phyloP scores from a whole-genome alignment of 2,329 filamentous ascomycete genomes.

The Lachnellula suecica region DNA sequence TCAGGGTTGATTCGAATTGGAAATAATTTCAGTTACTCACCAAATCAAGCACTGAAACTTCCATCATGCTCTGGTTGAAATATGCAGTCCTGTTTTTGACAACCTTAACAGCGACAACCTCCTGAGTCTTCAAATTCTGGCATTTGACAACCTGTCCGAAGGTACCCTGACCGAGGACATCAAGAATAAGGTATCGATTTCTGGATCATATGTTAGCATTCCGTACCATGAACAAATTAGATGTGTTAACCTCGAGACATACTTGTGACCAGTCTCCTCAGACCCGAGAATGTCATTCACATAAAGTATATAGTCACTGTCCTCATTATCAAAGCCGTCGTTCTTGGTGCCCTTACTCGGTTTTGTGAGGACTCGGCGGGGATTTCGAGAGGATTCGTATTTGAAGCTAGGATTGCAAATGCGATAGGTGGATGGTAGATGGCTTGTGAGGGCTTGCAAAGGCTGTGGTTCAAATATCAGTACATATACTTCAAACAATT shows the following conservation, averaged over 20 bases:
- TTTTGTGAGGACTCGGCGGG: slow-evolving; percentile 92
- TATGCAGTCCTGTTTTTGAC: slow-evolving; percentile 99
- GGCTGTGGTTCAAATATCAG: slow-evolving; percentile 56
- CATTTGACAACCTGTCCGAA: slow-evolving; percentile 99
- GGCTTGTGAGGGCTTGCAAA: slow-evolving; percentile 89
- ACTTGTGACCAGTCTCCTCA: slow-evolving; percentile 98
- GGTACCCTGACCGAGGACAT: slow-evolving; percentile 94
- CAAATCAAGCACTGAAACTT: slow-evolving; percentile 94
- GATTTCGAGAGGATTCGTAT: slow-evolving; percentile 97
- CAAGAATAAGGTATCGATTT: slow-evolving; percentile 94
- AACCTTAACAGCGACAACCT: slow-evolving; percentile 98
- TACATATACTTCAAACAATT: neutral
- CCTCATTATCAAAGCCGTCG: slow-evolving; percentile 97
- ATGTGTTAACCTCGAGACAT: slow-evolving; percentile 36
- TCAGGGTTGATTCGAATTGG: slow-evolving; percentile 14
- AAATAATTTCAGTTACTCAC: slow-evolving; percentile 47
- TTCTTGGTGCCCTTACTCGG: slow-evolving; percentile 99
- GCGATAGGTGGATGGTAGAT: slow-evolving; percentile 91
- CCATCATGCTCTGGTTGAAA: slow-evolving; percentile 99
- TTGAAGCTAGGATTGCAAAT: slow-evolving; percentile 99
- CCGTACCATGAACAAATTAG: slow-evolving; percentile 14
- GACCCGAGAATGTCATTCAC: slow-evolving; percentile 98
- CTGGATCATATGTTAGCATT: slow-evolving; percentile 42
- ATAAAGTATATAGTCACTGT: slow-evolving; percentile 98
- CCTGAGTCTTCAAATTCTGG: slow-evolving; percentile 96